A percentile compares a stretch with the other conserved stretches of the same genome.
Conservation (phyloP, 1,284 basidiomycete genomes). For the Laetiporus sulphureus region DNA sequence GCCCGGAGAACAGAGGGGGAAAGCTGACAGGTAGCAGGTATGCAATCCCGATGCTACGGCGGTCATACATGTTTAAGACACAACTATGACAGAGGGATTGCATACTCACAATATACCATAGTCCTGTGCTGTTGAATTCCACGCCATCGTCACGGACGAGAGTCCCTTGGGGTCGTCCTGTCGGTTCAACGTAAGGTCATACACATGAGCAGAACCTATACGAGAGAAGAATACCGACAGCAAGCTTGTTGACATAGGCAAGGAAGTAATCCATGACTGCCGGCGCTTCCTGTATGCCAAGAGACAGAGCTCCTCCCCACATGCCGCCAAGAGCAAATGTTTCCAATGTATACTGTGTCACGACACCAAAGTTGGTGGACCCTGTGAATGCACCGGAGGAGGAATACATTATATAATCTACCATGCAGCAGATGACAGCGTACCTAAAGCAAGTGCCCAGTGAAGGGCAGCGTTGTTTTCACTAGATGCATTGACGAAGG, state of each 20-base stretch:
- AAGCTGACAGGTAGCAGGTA: neutral
- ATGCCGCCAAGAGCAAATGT: neutral
- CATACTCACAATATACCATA: neutral
- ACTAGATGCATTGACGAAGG: neutral
- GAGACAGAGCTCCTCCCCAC: neutral
- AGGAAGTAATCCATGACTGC: neutral
- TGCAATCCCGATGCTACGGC: neutral
- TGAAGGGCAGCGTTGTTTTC: neutral
- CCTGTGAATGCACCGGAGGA: neutral
- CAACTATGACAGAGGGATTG: neutral
- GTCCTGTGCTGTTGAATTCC: neutral
- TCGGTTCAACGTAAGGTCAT: no score
- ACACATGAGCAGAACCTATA: no score
- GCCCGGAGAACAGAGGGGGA: neutral
- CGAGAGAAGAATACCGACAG: no score
- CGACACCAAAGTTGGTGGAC: neutral
- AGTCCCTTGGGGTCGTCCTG: conserved; percentile 1
- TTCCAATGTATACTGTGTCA: neutral
- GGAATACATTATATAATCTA: no score
- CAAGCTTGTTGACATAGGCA: neutral
- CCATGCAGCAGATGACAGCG: neutral
- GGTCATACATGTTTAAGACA: neutral
- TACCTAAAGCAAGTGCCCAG: neutral
- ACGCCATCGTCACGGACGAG: neutral
- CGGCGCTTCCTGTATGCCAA: neutral